Evolutionary conservation across 345 rosid genomes (phyloP), one percentile per base, ranked within the genome.

Genomic region (Carallia pectinifolia): DNA sequence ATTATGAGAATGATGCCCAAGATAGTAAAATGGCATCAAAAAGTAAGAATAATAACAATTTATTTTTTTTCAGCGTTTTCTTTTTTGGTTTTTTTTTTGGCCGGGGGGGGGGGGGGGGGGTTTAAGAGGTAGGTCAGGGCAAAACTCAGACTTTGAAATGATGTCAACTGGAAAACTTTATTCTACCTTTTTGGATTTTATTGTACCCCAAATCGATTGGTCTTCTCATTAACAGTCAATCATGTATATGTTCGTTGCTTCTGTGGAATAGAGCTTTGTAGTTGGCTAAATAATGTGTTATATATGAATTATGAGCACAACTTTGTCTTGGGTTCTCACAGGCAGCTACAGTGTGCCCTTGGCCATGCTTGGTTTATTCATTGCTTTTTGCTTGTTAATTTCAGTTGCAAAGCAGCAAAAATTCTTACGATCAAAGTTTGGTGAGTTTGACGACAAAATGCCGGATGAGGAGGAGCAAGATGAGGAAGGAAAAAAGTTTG

Each of bases 361-460:
- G 68, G 29, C 80, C 7, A 40, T 53, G 53, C 66, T 68, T 6
- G 29, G 7, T 47, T 12, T 30, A 31, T 53, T 53, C 19, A 16
- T 31, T 19, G 36, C 62, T 53, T 60, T 3, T 19, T 74, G 29
- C 18, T 10, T 71, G 19, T 69, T 60, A 58, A 59, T 58, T 81
- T 73, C 73, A 91, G 97, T 94, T 81, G 76, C 62, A 40, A 86
- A 81, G 86, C 95, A 88, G 66, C 84, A 82, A 50, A 91, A 88
- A 65, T 82, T 69, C 79, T 67, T 87, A 30, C 74, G 63, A 67
- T 77, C 83, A 48, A 90, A 83, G 82, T 80, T 74, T 84, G 97
- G 97, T 40, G 88, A 81, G 61, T 83, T 72, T 73, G 96, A 90
- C 39, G 93, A 90, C 52, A 96, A 88, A 75, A 78, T 88, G 89